Conservation (phyloP, 306 rosid genomes). For the Erythrophleum fordii region DNA sequence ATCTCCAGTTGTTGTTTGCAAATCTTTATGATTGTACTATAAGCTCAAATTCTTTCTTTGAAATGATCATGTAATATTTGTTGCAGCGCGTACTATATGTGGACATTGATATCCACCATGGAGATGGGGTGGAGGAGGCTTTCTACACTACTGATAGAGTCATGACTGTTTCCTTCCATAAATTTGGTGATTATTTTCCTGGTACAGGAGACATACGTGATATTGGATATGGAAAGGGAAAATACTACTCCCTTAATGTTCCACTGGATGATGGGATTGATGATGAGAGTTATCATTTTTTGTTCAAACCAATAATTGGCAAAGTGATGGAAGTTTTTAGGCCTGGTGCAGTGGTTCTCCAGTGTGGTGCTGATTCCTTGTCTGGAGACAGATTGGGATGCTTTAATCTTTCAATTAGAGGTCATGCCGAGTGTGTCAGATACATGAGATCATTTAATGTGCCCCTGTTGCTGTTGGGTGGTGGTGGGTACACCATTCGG, state of each 20-base stretch:
- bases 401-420: constrained; percentile 87
- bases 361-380: constrained; percentile 91
- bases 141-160: constrained; percentile 90
- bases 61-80: constrained; percentile 26
- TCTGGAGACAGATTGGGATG: constrained; percentile 92
- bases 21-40: constrained; percentile 23
- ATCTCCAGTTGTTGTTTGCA: constrained; percentile 16
- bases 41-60: background rate
- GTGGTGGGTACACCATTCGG: constrained; percentile 90
- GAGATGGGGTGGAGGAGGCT: constrained; percentile 93
- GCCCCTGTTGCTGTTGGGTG: constrained; percentile 82
- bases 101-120: constrained; percentile 91
- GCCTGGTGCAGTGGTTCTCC: constrained; percentile 94
- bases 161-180: constrained; percentile 92
- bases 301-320: constrained; percentile 84
- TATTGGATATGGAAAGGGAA: constrained; percentile 80
- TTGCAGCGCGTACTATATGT: constrained; percentile 88
- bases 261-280: constrained; percentile 91
- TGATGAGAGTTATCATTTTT: constrained; percentile 87
- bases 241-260: constrained; percentile 88
- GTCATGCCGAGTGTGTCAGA: constrained; percentile 89
- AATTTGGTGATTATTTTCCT: constrained; percentile 90
- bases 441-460: constrained; percentile 92
- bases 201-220: constrained; percentile 88
- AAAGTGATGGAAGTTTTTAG: constrained; percentile 88